Evolutionary conservation across 2,329 filamentous ascomycete species (phyloP).

Genomic region (Sclerotinia trifoliorum): DNA sequence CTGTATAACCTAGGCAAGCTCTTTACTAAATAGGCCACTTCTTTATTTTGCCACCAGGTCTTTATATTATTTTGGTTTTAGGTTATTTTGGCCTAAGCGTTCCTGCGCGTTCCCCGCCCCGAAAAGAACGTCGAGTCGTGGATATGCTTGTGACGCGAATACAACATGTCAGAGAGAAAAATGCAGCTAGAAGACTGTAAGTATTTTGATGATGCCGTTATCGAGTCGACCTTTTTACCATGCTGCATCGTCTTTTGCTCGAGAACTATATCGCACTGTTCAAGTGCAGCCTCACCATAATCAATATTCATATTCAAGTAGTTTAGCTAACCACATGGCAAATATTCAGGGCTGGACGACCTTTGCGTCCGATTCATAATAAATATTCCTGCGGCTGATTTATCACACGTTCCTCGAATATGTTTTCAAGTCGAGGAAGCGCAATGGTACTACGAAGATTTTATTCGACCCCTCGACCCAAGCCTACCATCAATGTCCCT

Average conservation of each 20-base stretch:
- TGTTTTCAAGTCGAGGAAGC: conserved; percentile 99
- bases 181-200: conserved; percentile 90
- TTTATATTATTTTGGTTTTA: conserved; percentile 24
- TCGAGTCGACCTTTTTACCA: neutral
- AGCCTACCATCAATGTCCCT: conserved; percentile 81
- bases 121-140: conserved; percentile 35
- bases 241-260: no score
- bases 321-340: conserved; percentile 27
- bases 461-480: conserved; percentile 87
- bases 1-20: neutral
- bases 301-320: neutral
- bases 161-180: conserved; percentile 71
- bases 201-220: conserved; percentile 32
- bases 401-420: conserved; percentile 86
- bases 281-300: neutral
- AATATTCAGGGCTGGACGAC: conserved; percentile 80
- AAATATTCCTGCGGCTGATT: conserved; percentile 89
- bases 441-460: conserved; percentile 99
- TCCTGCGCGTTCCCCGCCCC: conserved; percentile 26
- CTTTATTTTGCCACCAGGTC: conserved; percentile 23
- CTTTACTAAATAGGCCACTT: neutral
- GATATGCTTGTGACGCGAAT: conserved; percentile 61
- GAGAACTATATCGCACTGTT: conserved; percentile 8
- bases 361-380: conserved; percentile 97
- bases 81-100: conserved; percentile 22